Conservation (phyloP, 2,329 filamentous ascomycete genomes). For the Myriangium duriaei region DNA sequence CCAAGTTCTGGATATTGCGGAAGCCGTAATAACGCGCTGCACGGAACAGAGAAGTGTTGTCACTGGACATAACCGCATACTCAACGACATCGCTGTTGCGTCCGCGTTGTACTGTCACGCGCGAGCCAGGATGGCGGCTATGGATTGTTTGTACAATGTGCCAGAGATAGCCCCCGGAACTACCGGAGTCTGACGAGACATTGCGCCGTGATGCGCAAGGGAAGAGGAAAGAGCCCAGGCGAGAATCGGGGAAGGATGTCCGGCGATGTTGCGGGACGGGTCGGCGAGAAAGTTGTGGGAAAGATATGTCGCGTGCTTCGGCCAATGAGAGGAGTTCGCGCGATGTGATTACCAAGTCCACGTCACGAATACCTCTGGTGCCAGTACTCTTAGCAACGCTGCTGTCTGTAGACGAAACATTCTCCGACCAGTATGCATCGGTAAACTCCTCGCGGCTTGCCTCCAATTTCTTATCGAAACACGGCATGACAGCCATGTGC, state of each 20-base stretch:
- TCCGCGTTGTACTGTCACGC: constrained; percentile 59
- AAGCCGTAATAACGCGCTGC: constrained; percentile 94
- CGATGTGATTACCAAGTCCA: constrained; percentile 96
- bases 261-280: constrained; percentile 36
- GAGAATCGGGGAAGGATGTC: constrained; percentile 59
- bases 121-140: constrained; percentile 56
- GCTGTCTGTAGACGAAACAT: constrained; percentile 21
- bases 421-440: constrained; percentile 55
- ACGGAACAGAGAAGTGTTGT: constrained; percentile 46
- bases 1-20: constrained; percentile 94
- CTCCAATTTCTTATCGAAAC: constrained; percentile 98
- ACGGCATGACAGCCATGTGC: constrained; percentile 95
- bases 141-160: constrained; percentile 70
- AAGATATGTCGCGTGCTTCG: constrained; percentile 63
- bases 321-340: constrained; percentile 88
- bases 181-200: constrained; percentile 45
- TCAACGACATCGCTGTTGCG: constrained; percentile 87
- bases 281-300: constrained; percentile 56
- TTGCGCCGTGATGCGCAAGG: constrained; percentile 37
- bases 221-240: constrained; percentile 63
- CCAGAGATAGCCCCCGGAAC: constrained; percentile 79
- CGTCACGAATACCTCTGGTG: constrained; percentile 58
- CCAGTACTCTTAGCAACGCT: constrained; percentile 25
- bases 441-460: constrained; percentile 88
- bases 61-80: constrained; percentile 41